Base-by-base conservation (phyloP, 108 stramenopile species). In the Schizochytrium sp. region DNA sequence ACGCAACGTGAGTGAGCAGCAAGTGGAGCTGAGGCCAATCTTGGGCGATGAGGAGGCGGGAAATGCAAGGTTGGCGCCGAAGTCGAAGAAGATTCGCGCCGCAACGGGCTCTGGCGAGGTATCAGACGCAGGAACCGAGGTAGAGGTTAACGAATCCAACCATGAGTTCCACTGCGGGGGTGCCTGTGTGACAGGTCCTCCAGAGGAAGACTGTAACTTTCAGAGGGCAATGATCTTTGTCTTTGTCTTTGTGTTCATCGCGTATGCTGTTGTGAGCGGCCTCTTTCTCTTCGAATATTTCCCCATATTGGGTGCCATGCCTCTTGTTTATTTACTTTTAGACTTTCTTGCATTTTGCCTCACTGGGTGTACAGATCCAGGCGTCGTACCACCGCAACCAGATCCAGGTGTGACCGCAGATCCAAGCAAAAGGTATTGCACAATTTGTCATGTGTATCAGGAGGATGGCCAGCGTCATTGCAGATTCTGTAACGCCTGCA, bases 401-500 rank as follows among this genome's bases (percentile, higher is more conserved):
- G 76, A 83, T 10, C 76, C 28, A n/a, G 76, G 47, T 8, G 38
- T 53, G 5, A 55, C 76, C 50, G 28, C 50, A 56, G 50, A 83
- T 42, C 50, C 50, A 10, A 55, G 47, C 15, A n/a, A n/a, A 13
- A 46, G 76, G 76, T 49, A 19, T 40, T 83, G 76, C 76, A 55
- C 19, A 13, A 83, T 2, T 5, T 83, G 76, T 53, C 49, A 83
- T 55, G 76, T 83, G 76, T 55, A 55, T 13, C 76, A 83, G 55
- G 76, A 83, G 2, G 50, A 49, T 50, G 13, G 15, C 15, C 47
- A 49, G 76, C 76, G 76, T 0, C 76, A 83, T 53, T 83, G 76
- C 76, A 55, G 76, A n/a, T 83, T 83, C 55, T 83, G 76, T 53
- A 83, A 83, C 28, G 76, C 76, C 10, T 83, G 76, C 76, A 53